Evolutionary conservation across 306 rosid genomes (phyloP).

Genomic region (Citrullus colocynthis): DNA sequence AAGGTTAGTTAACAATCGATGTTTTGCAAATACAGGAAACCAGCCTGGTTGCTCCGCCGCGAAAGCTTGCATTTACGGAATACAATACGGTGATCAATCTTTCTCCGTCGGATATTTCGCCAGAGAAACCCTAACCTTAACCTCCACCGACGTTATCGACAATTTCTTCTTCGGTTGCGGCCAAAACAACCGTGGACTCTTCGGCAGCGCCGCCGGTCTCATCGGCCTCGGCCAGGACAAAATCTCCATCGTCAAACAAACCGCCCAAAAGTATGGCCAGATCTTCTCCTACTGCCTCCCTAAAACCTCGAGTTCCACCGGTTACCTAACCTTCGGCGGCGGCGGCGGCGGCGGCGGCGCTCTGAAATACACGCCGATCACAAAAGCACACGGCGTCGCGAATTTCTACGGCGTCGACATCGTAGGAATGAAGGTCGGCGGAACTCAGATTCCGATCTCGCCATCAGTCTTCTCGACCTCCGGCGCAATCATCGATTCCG

Average conservation of each 20-base stretch:
- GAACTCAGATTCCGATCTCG: conserved; percentile 20
- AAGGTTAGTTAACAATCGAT: neutral
- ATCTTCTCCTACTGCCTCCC: conserved; percentile 73
- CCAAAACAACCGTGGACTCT: conserved; percentile 54
- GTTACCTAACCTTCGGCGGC: conserved; percentile 33
- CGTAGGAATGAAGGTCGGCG: conserved; percentile 26
- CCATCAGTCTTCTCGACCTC: conserved; percentile 24
- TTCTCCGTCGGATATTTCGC: conserved; percentile 42
- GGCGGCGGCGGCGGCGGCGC: neutral
- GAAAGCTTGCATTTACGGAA: conserved; percentile 32
- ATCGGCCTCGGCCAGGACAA: conserved; percentile 68
- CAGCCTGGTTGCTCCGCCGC: conserved; percentile 18
- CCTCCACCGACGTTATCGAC: conserved; percentile 11
- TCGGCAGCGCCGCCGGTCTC: conserved; percentile 44
- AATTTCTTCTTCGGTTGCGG: conserved; percentile 60
- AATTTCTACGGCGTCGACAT: conserved; percentile 42
- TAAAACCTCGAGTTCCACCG: conserved; percentile 33
- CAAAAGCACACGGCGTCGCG: neutral
- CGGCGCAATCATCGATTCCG: conserved; percentile 61
- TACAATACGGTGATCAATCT: conserved; percentile 46
- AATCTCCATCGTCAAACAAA: conserved; percentile 55
- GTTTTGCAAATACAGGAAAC: conserved; percentile 20
- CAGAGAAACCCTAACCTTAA: conserved; percentile 30
- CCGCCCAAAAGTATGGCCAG: conserved; percentile 29
- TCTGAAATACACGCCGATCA: conserved; percentile 39